Evolutionary conservation across 1,139 yeast genomes (phyloP).

Genomic region (Saccharomyces pastorianus): DNA sequence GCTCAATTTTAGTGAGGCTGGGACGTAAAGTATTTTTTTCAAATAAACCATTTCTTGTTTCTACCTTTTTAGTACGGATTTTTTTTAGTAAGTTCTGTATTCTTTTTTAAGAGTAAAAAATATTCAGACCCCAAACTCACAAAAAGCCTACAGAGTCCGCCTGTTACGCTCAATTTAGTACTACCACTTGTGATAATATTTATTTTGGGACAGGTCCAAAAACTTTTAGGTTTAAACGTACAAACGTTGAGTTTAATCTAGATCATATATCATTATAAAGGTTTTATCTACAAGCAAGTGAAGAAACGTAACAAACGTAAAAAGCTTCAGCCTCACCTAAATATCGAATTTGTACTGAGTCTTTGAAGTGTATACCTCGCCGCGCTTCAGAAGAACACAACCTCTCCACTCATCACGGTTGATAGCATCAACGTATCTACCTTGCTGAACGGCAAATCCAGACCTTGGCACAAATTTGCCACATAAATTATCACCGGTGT

Average conservation of each 20-base stretch:
- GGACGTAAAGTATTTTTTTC: no score
- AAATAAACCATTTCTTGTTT: no score
- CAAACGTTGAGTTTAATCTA: neutral
- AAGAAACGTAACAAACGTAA: neutral
- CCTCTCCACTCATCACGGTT: slow-evolving; percentile 40
- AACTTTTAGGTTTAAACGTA: no score
- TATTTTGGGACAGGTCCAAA: no score
- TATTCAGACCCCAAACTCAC: no score
- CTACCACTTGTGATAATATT: no score
- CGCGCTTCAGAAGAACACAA: slow-evolving; percentile 45
- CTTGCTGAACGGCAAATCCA: slow-evolving; percentile 57
- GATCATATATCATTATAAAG: neutral
- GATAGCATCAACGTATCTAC: slow-evolving; percentile 49
- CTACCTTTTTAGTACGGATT: no score
- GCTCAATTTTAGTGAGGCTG: no score
- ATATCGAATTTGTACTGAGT: slow-evolving; percentile 30
- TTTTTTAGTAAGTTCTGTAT: no score
- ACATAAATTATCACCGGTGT: slow-evolving; percentile 47
- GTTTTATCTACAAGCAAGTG: neutral
- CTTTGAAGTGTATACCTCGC: slow-evolving; percentile 46
- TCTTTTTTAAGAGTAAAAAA: no score
- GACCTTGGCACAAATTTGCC: slow-evolving; percentile 35
- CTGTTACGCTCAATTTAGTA: no score
- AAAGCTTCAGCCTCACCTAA: neutral
- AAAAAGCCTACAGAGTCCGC: no score